Evolutionary conservation across 176 grass and related monocot genomes (phyloP).

Genomic region (Aechmea fasciata): DNA sequence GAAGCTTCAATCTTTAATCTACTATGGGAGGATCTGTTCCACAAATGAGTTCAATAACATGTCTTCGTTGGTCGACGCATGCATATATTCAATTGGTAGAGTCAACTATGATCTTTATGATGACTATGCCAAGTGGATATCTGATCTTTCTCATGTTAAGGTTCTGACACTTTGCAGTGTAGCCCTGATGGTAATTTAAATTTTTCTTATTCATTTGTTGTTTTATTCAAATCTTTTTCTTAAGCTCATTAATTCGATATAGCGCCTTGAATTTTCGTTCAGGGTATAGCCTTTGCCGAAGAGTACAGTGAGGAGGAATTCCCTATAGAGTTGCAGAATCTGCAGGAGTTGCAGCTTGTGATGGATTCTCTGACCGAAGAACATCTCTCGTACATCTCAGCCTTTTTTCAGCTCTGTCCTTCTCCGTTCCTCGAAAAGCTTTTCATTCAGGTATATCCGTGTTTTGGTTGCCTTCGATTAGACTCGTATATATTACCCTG

Average conservation of each 20-base stretch:
- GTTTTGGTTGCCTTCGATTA: not conserved
- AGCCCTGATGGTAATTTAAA: conserved; percentile 24
- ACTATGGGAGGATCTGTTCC: conserved; percentile 11
- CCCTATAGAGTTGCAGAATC: conserved; percentile 12
- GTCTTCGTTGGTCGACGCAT: conserved; percentile 28
- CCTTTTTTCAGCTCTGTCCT: conserved; percentile 13
- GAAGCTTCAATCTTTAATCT: conserved; percentile 32
- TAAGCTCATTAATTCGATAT: not conserved
- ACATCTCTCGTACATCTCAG: conserved; percentile 1
- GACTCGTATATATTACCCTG: not conserved
- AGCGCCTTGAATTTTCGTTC: not conserved
- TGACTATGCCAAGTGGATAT: conserved; percentile 11
- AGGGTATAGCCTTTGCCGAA: not conserved
- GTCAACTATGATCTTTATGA: not conserved
- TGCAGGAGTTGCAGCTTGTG: conserved; percentile 46
- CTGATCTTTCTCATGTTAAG: conserved; percentile 24
- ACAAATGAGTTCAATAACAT: not conserved
- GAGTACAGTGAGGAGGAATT: not conserved
- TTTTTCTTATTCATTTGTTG: not conserved
- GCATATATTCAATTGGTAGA: conserved; percentile 19
- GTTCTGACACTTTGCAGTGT: conserved; percentile 31
- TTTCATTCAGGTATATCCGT: conserved; percentile 28
- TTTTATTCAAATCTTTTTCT: not conserved
- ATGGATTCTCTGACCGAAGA: conserved; percentile 21
- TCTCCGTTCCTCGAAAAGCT: conserved; percentile 36